phyloP scores from a whole-genome alignment of 768 basidiomycete species.

The Auricularia sp. region DNA sequence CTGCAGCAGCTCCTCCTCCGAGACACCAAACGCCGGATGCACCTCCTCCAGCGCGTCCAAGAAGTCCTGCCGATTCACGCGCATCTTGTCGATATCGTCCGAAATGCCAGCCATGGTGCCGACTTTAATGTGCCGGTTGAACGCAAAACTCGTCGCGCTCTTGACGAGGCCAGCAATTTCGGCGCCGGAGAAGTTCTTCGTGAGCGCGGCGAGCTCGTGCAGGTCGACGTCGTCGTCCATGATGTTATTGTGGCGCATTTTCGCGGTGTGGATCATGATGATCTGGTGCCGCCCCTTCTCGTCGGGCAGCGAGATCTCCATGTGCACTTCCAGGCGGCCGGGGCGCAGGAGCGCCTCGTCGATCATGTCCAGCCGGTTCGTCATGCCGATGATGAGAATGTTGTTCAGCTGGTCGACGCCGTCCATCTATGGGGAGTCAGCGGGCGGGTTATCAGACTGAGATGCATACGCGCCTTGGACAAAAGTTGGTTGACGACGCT shows the following conservation, averaged over 20 bases:
- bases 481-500: slow-evolving; percentile 97
- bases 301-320: slow-evolving; percentile 97
- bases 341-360: slow-evolving; percentile 96
- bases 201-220: slow-evolving; percentile 64
- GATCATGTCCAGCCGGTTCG: slow-evolving; percentile 96
- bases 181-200: slow-evolving; percentile 97
- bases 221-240: slow-evolving; percentile 85
- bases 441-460: background rate
- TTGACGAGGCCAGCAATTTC: slow-evolving; percentile 94
- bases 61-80: slow-evolving; percentile 82
- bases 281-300: slow-evolving; percentile 89
- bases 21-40: slow-evolving; percentile 93
- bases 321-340: slow-evolving; percentile 97
- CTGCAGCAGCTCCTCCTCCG: slow-evolving; percentile 88
- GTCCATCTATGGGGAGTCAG: slow-evolving; percentile 68
- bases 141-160: slow-evolving; percentile 96
- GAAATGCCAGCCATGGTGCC: slow-evolving; percentile 96
- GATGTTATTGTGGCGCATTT: slow-evolving; percentile 86
- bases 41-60: slow-evolving; percentile 87
- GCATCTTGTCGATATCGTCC: slow-evolving; percentile 87
- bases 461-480: slow-evolving; percentile 58
- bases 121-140: slow-evolving; percentile 94
- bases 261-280: slow-evolving; percentile 85
- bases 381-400: slow-evolving; percentile 99
- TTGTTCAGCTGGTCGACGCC: slow-evolving; percentile 99